These are phyloP conservation scores for Cercospora sp. DNA, from an alignment of 2,329 filamentous ascomycete species.

Conservation along the genomic window DNA sequence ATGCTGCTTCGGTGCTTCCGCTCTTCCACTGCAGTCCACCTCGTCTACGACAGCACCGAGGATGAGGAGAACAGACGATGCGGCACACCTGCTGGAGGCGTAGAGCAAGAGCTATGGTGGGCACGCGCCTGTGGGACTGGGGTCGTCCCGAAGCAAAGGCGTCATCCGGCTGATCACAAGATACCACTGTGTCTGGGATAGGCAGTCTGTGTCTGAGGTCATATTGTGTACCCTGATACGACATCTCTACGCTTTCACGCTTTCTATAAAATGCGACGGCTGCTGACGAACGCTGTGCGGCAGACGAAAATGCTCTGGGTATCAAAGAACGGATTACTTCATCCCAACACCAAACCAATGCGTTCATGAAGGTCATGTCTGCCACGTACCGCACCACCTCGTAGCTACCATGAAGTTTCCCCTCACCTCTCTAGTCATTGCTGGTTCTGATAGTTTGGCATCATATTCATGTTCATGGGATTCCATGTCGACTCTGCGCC, in stretches of 20 bases:
- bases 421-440: constrained; percentile 6
- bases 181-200: background rate
- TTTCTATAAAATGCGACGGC: background rate
- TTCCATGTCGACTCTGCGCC: constrained; percentile 39
- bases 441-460: constrained; percentile 26
- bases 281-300: constrained; percentile 1
- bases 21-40: constrained; percentile 1
- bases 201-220: background rate
- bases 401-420: background rate
- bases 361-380: constrained; percentile 3
- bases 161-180: background rate
- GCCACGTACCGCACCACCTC: background rate
- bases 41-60: background rate
- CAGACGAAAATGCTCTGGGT: constrained; percentile 11
- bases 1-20: constrained; percentile 5
- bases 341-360: constrained; percentile 15
- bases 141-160: background rate
- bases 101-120: background rate
- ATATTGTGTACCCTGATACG: background rate
- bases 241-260: background rate
- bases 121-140: background rate
- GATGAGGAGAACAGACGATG: background rate
- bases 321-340: constrained; percentile 12
- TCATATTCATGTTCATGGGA: constrained; percentile 32
- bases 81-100: background rate